These are phyloP conservation scores for Pseudozyma sp. DNA, from an alignment of 1,284 basidiomycete species.

Conservation along the genomic window DNA sequence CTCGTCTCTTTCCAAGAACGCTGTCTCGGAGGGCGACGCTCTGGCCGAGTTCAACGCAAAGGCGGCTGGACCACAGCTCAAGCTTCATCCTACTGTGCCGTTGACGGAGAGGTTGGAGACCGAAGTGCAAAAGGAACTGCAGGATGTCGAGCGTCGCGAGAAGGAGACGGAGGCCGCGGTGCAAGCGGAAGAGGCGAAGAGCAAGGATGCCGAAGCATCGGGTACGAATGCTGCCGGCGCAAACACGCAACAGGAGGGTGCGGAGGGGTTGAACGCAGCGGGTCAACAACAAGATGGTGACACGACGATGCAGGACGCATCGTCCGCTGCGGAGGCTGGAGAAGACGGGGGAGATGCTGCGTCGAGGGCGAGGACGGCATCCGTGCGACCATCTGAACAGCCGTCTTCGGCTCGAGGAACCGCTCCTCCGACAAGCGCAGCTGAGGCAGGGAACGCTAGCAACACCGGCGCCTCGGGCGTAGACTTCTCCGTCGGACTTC, in stretches of 20 bases:
- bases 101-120: constrained; percentile 61
- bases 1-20: constrained; percentile 43
- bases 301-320: constrained; percentile 41
- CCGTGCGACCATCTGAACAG: constrained; percentile 36
- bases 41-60: constrained; percentile 64
- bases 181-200: constrained; percentile 40
- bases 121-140: constrained; percentile 62
- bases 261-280: constrained; percentile 6
- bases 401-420: constrained; percentile 18
- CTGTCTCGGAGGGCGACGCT: constrained; percentile 60
- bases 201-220: constrained; percentile 28
- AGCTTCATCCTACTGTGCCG: constrained; percentile 62
- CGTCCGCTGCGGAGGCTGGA: constrained; percentile 3
- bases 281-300: constrained; percentile 36
- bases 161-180: constrained; percentile 40
- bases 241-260: constrained; percentile 5
- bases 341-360: constrained; percentile 14
- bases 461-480: constrained; percentile 15
- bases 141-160: constrained; percentile 49
- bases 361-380: constrained; percentile 23
- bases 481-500: constrained; percentile 50
- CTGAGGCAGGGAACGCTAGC: constrained; percentile 1
- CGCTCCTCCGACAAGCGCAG: constrained; percentile 11
- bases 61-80: constrained; percentile 64
- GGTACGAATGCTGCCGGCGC: constrained; percentile 2